phyloP scores from a whole-genome alignment of 164 flowering plant species.

The Macadamia tetraphylla region DNA sequence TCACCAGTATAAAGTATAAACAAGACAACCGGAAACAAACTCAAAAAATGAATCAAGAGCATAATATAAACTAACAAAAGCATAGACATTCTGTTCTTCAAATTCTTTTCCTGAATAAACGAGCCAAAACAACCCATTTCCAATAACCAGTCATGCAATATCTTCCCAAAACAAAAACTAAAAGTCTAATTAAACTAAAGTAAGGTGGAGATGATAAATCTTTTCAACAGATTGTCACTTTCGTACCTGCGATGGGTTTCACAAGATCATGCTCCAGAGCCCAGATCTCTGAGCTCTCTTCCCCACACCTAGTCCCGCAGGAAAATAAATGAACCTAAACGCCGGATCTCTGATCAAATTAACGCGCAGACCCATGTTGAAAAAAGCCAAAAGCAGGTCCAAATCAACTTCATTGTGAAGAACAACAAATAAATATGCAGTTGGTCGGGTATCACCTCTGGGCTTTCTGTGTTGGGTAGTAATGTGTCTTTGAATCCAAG shows the following conservation, averaged over 20 bases:
- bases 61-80: not conserved
- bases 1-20: not conserved
- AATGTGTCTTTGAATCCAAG: slow-evolving; percentile 39
- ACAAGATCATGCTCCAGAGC: slow-evolving; percentile 9
- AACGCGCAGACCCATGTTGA: slow-evolving; percentile 16
- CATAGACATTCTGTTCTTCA: not conserved
- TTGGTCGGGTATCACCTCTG: slow-evolving; percentile 12
- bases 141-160: slow-evolving; percentile 3
- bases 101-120: not conserved
- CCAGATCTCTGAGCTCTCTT: slow-evolving; percentile 19
- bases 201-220: not conserved
- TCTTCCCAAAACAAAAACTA: not conserved
- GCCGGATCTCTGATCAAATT: slow-evolving; percentile 20
- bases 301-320: slow-evolving; percentile 1
- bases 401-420: slow-evolving; percentile 21
- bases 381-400: slow-evolving; percentile 10
- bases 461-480: slow-evolving; percentile 15
- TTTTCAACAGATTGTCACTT: slow-evolving; percentile 2
- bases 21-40: not conserved
- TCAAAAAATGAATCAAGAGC: not conserved
- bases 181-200: not conserved
- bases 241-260: slow-evolving; percentile 15
- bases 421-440: slow-evolving; percentile 4
- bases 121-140: not conserved
- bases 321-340: slow-evolving; percentile 12